These are phyloP conservation scores for Bipolaris cookei DNA, from an alignment of 2,329 filamentous ascomycete species.

Conservation along the genomic window DNA sequence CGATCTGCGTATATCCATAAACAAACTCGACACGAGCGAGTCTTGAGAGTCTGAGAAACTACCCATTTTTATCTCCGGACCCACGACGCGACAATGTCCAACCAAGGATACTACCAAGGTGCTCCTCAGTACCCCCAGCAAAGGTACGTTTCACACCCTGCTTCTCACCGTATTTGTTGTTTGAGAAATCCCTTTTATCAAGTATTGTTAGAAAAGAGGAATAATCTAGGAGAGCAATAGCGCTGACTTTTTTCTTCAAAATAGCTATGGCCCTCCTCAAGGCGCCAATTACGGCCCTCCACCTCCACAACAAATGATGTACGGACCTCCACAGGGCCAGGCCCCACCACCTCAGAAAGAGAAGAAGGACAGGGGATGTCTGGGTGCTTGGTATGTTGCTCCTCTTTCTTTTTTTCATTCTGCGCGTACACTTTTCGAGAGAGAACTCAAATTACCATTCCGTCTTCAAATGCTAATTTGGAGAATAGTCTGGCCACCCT, in stretches of 20 bases:
- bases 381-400: slow-evolving; percentile 37
- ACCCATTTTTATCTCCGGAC: too few relatives aligned
- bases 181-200: neutral
- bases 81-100: slow-evolving; percentile 37
- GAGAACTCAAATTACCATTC: neutral
- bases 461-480: slow-evolving; percentile 5
- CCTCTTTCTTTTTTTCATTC: slow-evolving; percentile 28
- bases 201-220: neutral
- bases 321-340: slow-evolving; percentile 43
- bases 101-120: slow-evolving; percentile 46
- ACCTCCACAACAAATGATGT: slow-evolving; percentile 36
- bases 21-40: neutral
- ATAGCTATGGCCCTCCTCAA: slow-evolving; percentile 34
- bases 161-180: neutral
- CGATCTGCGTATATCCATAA: neutral
- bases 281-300: slow-evolving; percentile 31
- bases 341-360: slow-evolving; percentile 51
- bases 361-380: slow-evolving; percentile 52
- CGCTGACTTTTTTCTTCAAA: neutral
- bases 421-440: too few relatives aligned
- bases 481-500: slow-evolving; percentile 46
- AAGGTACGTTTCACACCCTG: slow-evolving; percentile 26
- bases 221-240: neutral
- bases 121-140: slow-evolving; percentile 48
- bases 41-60: neutral